phyloP scores from a whole-genome alignment of 768 basidiomycete genomes.

The Infundibulicybe gibba region DNA sequence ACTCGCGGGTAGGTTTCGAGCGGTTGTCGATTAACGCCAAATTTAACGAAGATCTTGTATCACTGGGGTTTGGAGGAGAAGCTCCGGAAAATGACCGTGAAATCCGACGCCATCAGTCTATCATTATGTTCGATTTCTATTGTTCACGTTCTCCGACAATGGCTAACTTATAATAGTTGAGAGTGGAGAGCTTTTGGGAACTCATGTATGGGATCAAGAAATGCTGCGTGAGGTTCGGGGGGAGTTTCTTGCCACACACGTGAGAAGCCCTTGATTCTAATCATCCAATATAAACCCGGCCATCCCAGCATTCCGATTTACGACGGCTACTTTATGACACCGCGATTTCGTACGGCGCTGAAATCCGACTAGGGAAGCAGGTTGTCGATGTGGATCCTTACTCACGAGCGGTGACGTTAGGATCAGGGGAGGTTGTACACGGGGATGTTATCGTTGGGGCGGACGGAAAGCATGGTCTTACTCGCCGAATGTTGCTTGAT shows the following conservation, averaged over 20 bases:
- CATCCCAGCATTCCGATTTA: slow-evolving; percentile 46
- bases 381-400: slow-evolving; percentile 25
- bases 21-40: slow-evolving; percentile 39
- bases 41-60: slow-evolving; percentile 50
- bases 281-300: not conserved
- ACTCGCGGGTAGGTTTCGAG: slow-evolving; percentile 12
- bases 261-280: slow-evolving; percentile 26
- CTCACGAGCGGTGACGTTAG: slow-evolving; percentile 25
- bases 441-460: slow-evolving; percentile 57
- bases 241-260: slow-evolving; percentile 30
- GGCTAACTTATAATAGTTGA: slow-evolving; percentile 30
- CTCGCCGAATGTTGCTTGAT: slow-evolving; percentile 27
- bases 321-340: slow-evolving; percentile 44
- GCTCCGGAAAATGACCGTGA: slow-evolving; percentile 10
- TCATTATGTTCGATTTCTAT: slow-evolving; percentile 5
- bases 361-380: slow-evolving; percentile 28
- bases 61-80: slow-evolving; percentile 45
- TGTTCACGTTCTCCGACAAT: not conserved
- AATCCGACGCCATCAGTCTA: slow-evolving; percentile 18
- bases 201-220: slow-evolving; percentile 48
- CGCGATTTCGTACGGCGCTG: slow-evolving; percentile 40
- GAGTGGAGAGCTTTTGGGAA: slow-evolving; percentile 45
- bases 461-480: slow-evolving; percentile 43
- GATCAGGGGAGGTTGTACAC: slow-evolving; percentile 34
- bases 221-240: slow-evolving; percentile 42